These are phyloP conservation scores for Salix brachista DNA, from an alignment of 345 rosid genomes.

Conservation along the genomic window DNA sequence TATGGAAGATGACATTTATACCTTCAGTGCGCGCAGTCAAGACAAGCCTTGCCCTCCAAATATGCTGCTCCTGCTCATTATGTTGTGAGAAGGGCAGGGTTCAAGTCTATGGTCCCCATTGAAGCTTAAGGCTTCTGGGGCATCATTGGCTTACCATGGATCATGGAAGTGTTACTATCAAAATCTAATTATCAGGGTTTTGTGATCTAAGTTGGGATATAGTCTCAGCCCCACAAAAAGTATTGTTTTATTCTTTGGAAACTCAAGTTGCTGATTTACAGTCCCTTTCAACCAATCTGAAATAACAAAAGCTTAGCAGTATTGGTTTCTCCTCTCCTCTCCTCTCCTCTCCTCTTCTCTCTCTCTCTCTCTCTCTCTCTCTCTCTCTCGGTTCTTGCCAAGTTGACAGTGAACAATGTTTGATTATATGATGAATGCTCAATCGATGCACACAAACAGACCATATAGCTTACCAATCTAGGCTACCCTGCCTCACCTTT, in stretches of 20 bases:
- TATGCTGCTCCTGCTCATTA: conserved; percentile 31
- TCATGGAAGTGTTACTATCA: conserved; percentile 76
- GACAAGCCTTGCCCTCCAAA: conserved; percentile 25
- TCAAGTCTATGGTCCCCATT: conserved; percentile 50
- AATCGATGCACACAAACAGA: not conserved
- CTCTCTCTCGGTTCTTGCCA: not conserved
- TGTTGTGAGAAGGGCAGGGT: conserved; percentile 15
- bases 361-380: not conserved
- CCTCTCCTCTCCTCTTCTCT: not conserved
- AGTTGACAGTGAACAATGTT: not conserved
- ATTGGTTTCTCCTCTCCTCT: not conserved
- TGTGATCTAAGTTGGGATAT: conserved; percentile 52
- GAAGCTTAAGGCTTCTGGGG: conserved; percentile 29
- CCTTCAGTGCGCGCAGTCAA: conserved; percentile 24
- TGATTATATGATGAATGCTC: no score
- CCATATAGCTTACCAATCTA: not conserved
- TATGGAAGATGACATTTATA: conserved; percentile 26
- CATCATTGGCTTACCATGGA: conserved; percentile 54
- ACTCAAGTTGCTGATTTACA: conserved; percentile 6
- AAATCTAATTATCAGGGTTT: conserved; percentile 47
- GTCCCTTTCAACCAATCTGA: conserved; percentile 14
- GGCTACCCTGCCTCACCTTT: not conserved
- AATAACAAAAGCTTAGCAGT: not conserved
- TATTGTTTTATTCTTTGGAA: conserved; percentile 25
- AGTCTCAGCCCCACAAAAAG: conserved; percentile 14